Conservation (phyloP, 208 protist genomes). For the Tritrichomonas musculus region DNA sequence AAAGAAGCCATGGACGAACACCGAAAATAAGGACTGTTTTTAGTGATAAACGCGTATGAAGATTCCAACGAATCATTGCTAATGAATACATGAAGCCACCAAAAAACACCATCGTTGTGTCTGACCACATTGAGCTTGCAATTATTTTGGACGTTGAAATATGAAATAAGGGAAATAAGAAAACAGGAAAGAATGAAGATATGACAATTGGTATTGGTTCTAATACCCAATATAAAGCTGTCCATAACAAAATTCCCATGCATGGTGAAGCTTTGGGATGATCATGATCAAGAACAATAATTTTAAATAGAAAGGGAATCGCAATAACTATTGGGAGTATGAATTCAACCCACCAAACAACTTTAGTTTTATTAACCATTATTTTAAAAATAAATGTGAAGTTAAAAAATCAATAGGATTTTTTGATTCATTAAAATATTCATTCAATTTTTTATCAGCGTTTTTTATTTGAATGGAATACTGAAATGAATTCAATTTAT, state of each 20-base stretch:
- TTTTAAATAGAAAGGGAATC: not conserved
- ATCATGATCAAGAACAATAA: not conserved
- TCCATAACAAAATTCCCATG: not conserved
- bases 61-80: constrained; percentile 39
- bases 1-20: constrained; percentile 4
- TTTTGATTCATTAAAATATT: no score
- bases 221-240: constrained; percentile 35
- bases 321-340: not conserved
- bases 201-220: constrained; percentile 44
- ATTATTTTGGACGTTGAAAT: constrained; percentile 12
- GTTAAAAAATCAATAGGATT: no score
- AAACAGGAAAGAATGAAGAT: constrained; percentile 39
- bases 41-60: constrained; percentile 40
- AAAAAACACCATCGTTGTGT: constrained; percentile 45
- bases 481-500: no score
- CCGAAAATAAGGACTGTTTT: constrained; percentile 34
- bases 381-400: no score
- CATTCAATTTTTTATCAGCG: no score
- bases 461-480: no score
- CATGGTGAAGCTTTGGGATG: not conserved
- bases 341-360: not conserved
- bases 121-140: constrained; percentile 37
- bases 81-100: constrained; percentile 44
- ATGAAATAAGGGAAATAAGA: constrained; percentile 38
- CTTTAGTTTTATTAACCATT: no score